Conservation (phyloP, 1,284 basidiomycete species). For the Ganoderma sp. region DNA sequence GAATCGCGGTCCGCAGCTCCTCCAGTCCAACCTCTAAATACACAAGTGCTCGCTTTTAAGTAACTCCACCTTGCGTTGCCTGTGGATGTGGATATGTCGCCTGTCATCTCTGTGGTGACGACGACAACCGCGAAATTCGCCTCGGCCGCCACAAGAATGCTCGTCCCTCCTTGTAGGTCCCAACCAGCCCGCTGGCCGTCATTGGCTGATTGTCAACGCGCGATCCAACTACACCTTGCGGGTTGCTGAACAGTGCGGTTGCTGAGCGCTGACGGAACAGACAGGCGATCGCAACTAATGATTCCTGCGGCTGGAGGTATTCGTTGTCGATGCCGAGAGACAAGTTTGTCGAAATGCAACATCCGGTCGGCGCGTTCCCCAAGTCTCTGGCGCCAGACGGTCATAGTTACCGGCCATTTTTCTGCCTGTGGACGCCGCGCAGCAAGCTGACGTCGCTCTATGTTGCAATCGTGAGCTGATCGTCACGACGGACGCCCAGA, state of each 20-base stretch:
- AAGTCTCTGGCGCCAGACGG: not conserved
- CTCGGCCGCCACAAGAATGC: constrained; percentile 8
- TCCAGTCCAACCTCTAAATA: too few relatives aligned
- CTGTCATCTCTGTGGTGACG: constrained; percentile 2
- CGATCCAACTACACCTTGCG: not conserved
- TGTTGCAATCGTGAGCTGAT: constrained; percentile 5
- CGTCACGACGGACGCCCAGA: not conserved
- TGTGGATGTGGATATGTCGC: not conserved
- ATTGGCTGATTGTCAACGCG: constrained; percentile 6
- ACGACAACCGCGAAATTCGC: not conserved
- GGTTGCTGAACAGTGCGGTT: not conserved
- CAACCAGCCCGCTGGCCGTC: not conserved
- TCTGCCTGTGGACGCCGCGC: not conserved
- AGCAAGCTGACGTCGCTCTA: not conserved
- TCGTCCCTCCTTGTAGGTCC: not conserved
- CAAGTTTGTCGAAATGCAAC: not conserved
- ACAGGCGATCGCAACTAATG: not conserved
- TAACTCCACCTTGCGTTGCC: not conserved
- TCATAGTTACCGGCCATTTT: not conserved
- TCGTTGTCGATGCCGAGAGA: constrained; percentile 1
- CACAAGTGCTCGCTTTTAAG: too few relatives aligned
- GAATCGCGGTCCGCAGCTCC: constrained; percentile 27
- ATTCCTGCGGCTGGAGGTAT: not conserved
- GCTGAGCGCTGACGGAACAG: not conserved
- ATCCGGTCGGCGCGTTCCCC: not conserved